Evolutionary conservation across 805 yeast genomes (phyloP).

Genomic region (Barnettozyma vustinii): DNA sequence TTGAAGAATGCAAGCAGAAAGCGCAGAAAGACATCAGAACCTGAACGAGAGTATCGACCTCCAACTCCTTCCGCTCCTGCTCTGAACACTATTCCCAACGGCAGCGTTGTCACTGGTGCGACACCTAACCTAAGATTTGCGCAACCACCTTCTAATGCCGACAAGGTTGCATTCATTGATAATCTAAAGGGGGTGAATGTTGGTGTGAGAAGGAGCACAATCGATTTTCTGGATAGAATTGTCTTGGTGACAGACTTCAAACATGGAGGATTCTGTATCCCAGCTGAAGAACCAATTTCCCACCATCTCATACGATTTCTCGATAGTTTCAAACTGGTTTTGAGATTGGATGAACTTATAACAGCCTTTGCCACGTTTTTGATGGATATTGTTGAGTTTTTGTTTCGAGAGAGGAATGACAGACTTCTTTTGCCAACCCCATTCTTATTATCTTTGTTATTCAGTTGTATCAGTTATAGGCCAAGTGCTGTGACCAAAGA

Average conservation of each 20-base stretch:
- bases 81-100: neutral
- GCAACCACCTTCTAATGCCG: constrained; percentile 25
- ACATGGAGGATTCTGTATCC: constrained; percentile 23
- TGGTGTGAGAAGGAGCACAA: constrained; percentile 29
- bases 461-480: constrained; percentile 50
- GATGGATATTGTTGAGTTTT: constrained; percentile 24
- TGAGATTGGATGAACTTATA: constrained; percentile 46
- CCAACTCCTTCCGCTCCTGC: neutral
- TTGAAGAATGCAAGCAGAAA: constrained; percentile 29
- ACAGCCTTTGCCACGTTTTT: constrained; percentile 35
- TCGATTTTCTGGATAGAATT: constrained; percentile 31
- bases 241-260: constrained; percentile 9
- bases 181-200: constrained; percentile 28
- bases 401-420: neutral
- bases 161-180: constrained; percentile 34
- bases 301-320: constrained; percentile 36
- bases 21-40: constrained; percentile 13
- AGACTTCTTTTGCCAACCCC: constrained; percentile 41
- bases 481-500: constrained; percentile 50
- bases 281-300: constrained; percentile 29
- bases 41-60: neutral
- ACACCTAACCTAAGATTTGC: constrained; percentile 4
- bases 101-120: neutral
- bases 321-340: constrained; percentile 34
- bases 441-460: constrained; percentile 51